These are phyloP conservation scores for Helianthus tuberosus DNA, from an alignment of 129 eudicot species.

Conservation along the genomic window DNA sequence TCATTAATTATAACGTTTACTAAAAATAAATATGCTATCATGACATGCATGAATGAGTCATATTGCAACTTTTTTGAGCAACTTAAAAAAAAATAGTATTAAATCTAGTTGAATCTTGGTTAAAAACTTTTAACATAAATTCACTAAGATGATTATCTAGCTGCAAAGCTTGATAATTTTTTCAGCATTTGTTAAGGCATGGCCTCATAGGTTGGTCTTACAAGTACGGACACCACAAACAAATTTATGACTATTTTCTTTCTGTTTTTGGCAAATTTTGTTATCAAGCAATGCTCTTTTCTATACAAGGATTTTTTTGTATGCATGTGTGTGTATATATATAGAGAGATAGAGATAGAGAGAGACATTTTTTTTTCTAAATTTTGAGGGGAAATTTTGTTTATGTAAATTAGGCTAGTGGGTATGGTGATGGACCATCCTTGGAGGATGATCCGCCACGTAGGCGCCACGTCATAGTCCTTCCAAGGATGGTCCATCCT, in stretches of 20 bases:
- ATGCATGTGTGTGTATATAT: too few species aligned
- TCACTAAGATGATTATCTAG: background rate
- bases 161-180: background rate
- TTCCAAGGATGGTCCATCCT: too few species aligned
- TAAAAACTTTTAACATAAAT: background rate
- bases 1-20: background rate
- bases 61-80: background rate
- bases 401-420: too few species aligned
- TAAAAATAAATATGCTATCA: background rate
- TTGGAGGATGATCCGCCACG: too few species aligned
- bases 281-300: background rate
- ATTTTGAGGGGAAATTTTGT: too few species aligned
- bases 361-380: too few species aligned
- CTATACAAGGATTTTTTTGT: background rate
- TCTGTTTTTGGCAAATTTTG: background rate
- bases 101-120: background rate
- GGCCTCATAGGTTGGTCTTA: constrained; percentile 14
- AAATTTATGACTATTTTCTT: background rate
- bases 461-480: too few species aligned
- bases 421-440: too few species aligned
- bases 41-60: background rate
- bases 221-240: constrained; percentile 1
- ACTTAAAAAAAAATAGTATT: background rate
- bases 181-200: background rate
- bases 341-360: too few species aligned